Percentiles rank a stretch among this genome's conserved stretches.
Conservation (phyloP, 371 early-diverging fungal genomes). For the Mortierella sp. region DNA sequence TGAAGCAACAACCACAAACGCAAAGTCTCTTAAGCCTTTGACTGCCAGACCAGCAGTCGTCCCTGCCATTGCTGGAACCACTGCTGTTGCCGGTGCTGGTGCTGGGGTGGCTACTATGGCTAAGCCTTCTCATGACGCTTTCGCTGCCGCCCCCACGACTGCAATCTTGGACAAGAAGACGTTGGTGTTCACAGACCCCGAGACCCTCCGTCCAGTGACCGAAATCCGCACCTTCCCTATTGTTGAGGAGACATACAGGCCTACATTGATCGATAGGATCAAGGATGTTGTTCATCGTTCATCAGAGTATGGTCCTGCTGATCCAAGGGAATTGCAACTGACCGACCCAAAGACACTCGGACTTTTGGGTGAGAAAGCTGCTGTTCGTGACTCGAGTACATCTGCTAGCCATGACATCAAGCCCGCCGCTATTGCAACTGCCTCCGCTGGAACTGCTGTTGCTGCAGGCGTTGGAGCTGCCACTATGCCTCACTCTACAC, state of each 20-base stretch:
- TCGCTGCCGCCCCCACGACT: background rate
- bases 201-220: background rate
- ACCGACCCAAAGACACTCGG: background rate
- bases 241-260: background rate
- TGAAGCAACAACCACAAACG: no score
- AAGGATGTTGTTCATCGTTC: constrained; percentile 1
- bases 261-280: background rate
- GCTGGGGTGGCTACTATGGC: background rate
- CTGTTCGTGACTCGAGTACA: background rate
- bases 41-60: background rate
- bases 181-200: background rate
- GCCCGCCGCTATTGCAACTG: background rate
- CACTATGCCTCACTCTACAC: no score
- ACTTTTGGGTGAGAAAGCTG: background rate
- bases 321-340: background rate
- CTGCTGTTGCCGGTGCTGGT: background rate
- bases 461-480: background rate
- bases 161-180: background rate
- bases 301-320: constrained; percentile 11
- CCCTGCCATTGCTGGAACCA: background rate
- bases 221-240: background rate
- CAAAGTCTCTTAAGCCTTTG: no score
- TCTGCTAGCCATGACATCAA: background rate
- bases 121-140: background rate
- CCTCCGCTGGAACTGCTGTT: background rate